phyloP scores from a whole-genome alignment of 116 monocot species.

The Cymodocea nodosa region DNA sequence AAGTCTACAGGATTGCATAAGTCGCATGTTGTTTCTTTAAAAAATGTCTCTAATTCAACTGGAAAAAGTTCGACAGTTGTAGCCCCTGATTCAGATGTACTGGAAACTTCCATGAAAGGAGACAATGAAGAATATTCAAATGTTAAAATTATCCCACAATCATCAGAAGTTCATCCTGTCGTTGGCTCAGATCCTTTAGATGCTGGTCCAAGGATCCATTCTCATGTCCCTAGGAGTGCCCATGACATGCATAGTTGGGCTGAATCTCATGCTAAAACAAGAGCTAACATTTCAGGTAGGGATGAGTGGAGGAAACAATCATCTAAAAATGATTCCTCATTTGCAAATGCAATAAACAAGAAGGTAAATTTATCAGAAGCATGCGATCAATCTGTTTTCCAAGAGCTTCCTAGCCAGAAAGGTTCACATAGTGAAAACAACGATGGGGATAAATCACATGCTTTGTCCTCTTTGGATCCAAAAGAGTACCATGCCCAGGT shows the following conservation, averaged over 20 bases:
- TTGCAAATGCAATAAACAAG: neutral
- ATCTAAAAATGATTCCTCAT: conserved; percentile 17
- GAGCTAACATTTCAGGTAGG: conserved; percentile 14
- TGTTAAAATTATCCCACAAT: conserved; percentile 1
- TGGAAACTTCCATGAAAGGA: conserved; percentile 1
- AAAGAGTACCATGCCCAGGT: conserved; percentile 46
- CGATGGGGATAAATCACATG: conserved; percentile 13
- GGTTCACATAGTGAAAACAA: conserved; percentile 9
- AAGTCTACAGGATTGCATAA: neutral
- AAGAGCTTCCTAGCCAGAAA: conserved; percentile 21
- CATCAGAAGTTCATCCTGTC: conserved; percentile 10
- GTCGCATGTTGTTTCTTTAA: conserved; percentile 1
- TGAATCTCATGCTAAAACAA: conserved; percentile 24
- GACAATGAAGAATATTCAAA: neutral
- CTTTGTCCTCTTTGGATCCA: conserved; percentile 16
- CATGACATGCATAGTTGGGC: conserved; percentile 9
- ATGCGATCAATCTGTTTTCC: neutral
- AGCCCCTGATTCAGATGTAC: neutral
- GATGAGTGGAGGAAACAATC: conserved; percentile 20
- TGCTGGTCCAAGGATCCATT: neutral
- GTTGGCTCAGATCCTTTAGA: too few species aligned
- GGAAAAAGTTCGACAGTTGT: neutral
- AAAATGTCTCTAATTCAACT: neutral
- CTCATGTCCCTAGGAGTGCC: neutral
- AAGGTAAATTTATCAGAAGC: neutral